Base-by-base conservation (phyloP, 305 asterid genomes). In the Withania somnifera region DNA sequence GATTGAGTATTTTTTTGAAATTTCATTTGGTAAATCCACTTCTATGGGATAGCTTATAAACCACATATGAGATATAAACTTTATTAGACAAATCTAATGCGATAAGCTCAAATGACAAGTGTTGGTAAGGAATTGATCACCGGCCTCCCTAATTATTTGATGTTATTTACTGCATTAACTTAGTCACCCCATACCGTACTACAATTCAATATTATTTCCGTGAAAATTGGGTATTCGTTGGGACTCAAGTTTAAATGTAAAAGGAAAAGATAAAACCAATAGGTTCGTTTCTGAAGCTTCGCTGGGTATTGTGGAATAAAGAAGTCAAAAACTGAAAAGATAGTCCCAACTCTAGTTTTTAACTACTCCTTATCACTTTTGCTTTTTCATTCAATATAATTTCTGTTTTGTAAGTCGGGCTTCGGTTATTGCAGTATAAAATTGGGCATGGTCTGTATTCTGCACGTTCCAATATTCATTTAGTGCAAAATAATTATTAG, bases 401-500 rank as follows among this genome's bases (percentile, higher is more conserved):
- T 40, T 20, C 54, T 69, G n/a, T n/a, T 13, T 20, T 11, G 54
- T 40, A 20, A 68, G n/a, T 1, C 5, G 15, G 51, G 51, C 11
- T 67, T 67, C 20, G 40, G 7, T 36, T 36, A n/a, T 36, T 36
- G 40, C 40, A 11, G 7, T 67, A 67, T 67, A 38, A 36, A 36
- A 67, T 67, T 67, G 52, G n/a, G 30, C 14, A 56, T 56, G 15
- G 19, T 20, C 17, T 53, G 58, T 19, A 67, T 67, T 36, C 77
- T 67, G 4, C 53, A 67, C 53, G 77, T 38, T 67, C 77, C 77
- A 67, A 67, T 38, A 67, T 11, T n/a, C 15, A 8, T 63, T n/a
- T 36, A 32, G 26, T 64, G 75, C 26, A 3, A 30, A 34, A 32
- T 64, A 64, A 19, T 64, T 64, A 32, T 64, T 28, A 14, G 20